Evolutionary conservation across 352 stramenopile genomes (phyloP).

Genomic region (Lagenidium sp.): DNA sequence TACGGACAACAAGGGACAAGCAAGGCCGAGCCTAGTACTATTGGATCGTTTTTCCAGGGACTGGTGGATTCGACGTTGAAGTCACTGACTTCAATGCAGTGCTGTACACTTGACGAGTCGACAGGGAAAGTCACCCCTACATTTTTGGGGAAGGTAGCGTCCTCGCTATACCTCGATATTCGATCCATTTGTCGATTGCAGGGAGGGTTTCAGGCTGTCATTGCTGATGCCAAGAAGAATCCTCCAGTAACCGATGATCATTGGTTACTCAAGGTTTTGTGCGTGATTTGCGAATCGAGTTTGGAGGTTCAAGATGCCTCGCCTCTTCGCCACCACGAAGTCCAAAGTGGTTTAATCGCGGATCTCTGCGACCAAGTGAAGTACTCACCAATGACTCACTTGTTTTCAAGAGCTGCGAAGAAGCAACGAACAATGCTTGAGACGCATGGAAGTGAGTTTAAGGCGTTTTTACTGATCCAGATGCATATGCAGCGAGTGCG

Average conservation of each 20-base stretch:
- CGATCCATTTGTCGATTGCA: constrained; percentile 76
- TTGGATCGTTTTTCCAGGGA: constrained; percentile 69
- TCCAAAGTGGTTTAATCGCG: constrained; percentile 64
- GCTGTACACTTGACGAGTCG: constrained; percentile 49
- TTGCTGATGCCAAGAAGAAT: constrained; percentile 6
- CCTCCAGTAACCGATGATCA: constrained; percentile 2
- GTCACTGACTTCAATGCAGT: constrained; percentile 84
- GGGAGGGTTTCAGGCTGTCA: constrained; percentile 20
- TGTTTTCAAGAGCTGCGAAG: constrained; percentile 38
- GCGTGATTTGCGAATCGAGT: constrained; percentile 55
- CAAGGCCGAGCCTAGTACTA: constrained; percentile 5
- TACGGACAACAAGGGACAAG: constrained; percentile 27
- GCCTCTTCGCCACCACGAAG: constrained; percentile 97
- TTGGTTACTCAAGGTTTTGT: constrained; percentile 19
- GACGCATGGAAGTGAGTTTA: constrained; percentile 72
- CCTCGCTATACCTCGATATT: constrained; percentile 95
- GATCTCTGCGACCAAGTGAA: constrained; percentile 49
- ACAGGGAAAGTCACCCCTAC: constrained; percentile 61
- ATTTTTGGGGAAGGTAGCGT: constrained; percentile 88
- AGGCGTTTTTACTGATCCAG: constrained; percentile 90
- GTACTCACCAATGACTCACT: constrained; percentile 45
- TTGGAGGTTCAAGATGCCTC: constrained; percentile 92
- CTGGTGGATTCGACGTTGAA: constrained; percentile 69
- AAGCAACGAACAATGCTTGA: constrained; percentile 52
- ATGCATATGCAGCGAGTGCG: constrained; percentile 89